Evolutionary conservation across 164 flowering plant genomes (phyloP).

Genomic region (Chloranthus sessilifolius): DNA sequence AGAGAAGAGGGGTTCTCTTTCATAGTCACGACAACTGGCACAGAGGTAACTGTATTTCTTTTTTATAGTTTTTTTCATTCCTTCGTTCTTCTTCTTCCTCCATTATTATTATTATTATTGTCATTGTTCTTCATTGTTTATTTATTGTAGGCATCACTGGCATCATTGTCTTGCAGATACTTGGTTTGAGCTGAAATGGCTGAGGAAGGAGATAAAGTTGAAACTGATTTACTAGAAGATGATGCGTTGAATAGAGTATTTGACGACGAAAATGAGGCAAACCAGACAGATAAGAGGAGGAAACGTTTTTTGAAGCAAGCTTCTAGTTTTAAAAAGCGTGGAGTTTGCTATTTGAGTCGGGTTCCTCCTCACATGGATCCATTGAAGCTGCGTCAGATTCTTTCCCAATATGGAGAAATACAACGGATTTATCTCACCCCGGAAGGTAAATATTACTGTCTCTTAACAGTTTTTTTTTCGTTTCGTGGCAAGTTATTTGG

Average conservation of each 20-base stretch:
- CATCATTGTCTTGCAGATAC: no score
- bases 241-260: neutral
- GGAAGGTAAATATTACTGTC: slow-evolving; percentile 36
- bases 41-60: no score
- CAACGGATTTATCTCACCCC: slow-evolving; percentile 73
- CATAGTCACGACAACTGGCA: no score
- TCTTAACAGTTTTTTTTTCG: neutral
- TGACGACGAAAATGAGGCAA: slow-evolving; percentile 1
- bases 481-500: no score
- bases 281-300: slow-evolving; percentile 20
- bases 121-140: no score
- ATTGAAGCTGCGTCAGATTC: slow-evolving; percentile 65
- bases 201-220: slow-evolving; percentile 6
- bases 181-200: slow-evolving; percentile 9
- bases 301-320: slow-evolving; percentile 26
- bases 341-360: slow-evolving; percentile 76
- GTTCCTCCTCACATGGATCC: slow-evolving; percentile 90
- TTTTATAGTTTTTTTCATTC: no score
- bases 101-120: no score
- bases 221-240: slow-evolving; percentile 1
- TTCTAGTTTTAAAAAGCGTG: slow-evolving; percentile 42
- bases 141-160: no score
- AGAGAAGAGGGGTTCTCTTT: no score
- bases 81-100: no score
- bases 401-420: slow-evolving; percentile 75